Conservation (phyloP, 2,329 filamentous ascomycete species). For the Claviceps cyperi region DNA sequence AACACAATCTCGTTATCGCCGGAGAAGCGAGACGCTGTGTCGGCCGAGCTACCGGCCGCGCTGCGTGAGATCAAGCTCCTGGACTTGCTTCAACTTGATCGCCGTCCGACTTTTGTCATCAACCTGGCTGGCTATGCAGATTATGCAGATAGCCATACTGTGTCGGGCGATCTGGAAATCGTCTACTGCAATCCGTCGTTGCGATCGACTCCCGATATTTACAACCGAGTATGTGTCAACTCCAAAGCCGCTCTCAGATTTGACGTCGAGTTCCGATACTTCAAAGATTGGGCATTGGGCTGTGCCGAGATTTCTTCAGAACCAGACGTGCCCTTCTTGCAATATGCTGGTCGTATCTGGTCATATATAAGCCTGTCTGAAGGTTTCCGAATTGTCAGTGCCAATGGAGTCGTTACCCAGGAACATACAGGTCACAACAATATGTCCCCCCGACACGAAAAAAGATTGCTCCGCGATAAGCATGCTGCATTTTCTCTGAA, state of each 20-base stretch:
- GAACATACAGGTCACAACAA: slow-evolving; percentile 3
- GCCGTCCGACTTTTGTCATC: slow-evolving; percentile 27
- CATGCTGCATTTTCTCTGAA: neutral
- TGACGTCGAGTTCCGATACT: slow-evolving; percentile 1
- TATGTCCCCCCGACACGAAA: neutral
- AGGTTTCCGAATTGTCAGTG: slow-evolving; percentile 3
- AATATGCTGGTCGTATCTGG: slow-evolving; percentile 5
- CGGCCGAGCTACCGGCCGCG: slow-evolving; percentile 3
- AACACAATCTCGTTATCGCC: neutral
- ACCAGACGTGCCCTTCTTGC: slow-evolving; percentile 2
- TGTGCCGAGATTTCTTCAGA: neutral
- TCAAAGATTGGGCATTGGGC: slow-evolving; percentile 3
- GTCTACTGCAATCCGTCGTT: slow-evolving; percentile 22
- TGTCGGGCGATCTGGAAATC: slow-evolving; percentile 9
- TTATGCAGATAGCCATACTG: slow-evolving; percentile 3
- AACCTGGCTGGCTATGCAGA: slow-evolving; percentile 8
- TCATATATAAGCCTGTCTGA: slow-evolving; percentile 1
- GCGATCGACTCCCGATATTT: slow-evolving; percentile 1
- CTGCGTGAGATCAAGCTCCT: slow-evolving; percentile 19
- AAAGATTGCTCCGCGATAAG: neutral
- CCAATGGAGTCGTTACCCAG: slow-evolving; percentile 11
- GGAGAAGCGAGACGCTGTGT: neutral
- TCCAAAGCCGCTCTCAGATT: neutral
- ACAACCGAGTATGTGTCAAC: neutral
- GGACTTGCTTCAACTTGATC: slow-evolving; percentile 27